Evolutionary conservation across 1,139 yeast species (phyloP).

Genomic region (Sugiyamaella castrensis): DNA sequence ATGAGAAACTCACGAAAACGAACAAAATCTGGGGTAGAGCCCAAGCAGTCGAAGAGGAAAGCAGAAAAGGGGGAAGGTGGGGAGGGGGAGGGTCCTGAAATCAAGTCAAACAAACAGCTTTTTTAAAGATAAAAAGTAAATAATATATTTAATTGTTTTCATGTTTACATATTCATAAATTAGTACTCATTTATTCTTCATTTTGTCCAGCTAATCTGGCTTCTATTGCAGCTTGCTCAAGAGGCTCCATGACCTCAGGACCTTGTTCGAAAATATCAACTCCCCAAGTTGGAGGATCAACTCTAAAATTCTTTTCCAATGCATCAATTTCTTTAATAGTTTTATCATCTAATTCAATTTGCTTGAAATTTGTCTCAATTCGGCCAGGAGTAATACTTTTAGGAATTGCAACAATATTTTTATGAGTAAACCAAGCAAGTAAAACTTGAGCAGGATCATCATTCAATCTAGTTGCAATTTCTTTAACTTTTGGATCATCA

Average conservation of each 20-base stretch:
- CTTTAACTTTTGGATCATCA: constrained; percentile 28
- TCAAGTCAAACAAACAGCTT: too few relatives aligned
- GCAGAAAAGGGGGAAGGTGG: too few relatives aligned
- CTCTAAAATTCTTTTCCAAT: constrained; percentile 38
- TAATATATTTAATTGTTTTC: too few relatives aligned
- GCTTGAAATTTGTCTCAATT: constrained; percentile 54
- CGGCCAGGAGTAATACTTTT: constrained; percentile 63
- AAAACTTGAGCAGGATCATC: constrained; percentile 62
- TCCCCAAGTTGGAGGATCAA: constrained; percentile 30
- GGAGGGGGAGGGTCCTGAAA: too few relatives aligned
- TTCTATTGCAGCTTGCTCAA: constrained; percentile 12
- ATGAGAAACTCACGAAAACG: too few relatives aligned
- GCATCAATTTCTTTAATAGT: constrained; percentile 50
- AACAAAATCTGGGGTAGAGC: too few relatives aligned
- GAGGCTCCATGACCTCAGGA: constrained; percentile 17
- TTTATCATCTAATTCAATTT: constrained; percentile 49
- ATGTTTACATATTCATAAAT: too few relatives aligned
- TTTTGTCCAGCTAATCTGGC: constrained; percentile 10
- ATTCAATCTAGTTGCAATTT: constrained; percentile 53
- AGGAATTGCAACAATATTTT: constrained; percentile 68
- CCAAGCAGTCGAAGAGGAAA: too few relatives aligned
- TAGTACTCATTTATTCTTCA: neutral
- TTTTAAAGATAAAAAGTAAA: too few relatives aligned
- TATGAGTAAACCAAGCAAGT: constrained; percentile 67
- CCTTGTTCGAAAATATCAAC: constrained; percentile 25